Percentiles rank a stretch among this genome's conserved stretches.
Evolutionary conservation across 2,329 filamentous ascomycete species (phyloP).

Genomic region (Cordyceps sp.): DNA sequence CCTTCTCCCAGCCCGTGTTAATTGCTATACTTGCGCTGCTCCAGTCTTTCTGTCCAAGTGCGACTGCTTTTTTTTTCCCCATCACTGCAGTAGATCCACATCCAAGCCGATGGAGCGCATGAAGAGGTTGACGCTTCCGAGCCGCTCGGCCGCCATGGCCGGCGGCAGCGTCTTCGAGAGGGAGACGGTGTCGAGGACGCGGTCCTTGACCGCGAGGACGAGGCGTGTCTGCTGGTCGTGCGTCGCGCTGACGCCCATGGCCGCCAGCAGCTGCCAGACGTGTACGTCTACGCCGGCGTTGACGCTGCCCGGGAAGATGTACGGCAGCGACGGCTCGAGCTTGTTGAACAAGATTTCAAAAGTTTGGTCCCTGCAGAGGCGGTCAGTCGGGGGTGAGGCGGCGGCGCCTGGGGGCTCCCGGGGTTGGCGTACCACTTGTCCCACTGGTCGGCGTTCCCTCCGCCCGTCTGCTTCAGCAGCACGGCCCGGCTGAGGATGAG

Average conservation of each 20-base stretch:
- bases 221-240: conserved; percentile 91
- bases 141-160: conserved; percentile 67
- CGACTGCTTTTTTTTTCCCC: neutral
- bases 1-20: too few relatives aligned
- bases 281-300: conserved; percentile 86
- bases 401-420: neutral
- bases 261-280: conserved; percentile 94
- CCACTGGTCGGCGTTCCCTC: conserved; percentile 56
- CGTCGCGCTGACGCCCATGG: conserved; percentile 82
- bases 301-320: conserved; percentile 84
- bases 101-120: conserved; percentile 98
- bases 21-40: too few relatives aligned
- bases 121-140: conserved; percentile 91
- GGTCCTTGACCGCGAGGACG: conserved; percentile 91
- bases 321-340: conserved; percentile 66
- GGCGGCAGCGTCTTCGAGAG: conserved; percentile 79
- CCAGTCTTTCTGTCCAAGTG: too few relatives aligned
- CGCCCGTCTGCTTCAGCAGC: conserved; percentile 69
- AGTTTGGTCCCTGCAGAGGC: conserved; percentile 41
- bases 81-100: conserved; percentile 51
- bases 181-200: conserved; percentile 86
- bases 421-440: conserved; percentile 50
- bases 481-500: conserved; percentile 91
- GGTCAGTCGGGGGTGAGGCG: conserved; percentile 12
- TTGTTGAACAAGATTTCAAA: conserved; percentile 81